Evolutionary conservation across 176 grass and related monocot genomes (phyloP).

Genomic region (Carex littledalei): DNA sequence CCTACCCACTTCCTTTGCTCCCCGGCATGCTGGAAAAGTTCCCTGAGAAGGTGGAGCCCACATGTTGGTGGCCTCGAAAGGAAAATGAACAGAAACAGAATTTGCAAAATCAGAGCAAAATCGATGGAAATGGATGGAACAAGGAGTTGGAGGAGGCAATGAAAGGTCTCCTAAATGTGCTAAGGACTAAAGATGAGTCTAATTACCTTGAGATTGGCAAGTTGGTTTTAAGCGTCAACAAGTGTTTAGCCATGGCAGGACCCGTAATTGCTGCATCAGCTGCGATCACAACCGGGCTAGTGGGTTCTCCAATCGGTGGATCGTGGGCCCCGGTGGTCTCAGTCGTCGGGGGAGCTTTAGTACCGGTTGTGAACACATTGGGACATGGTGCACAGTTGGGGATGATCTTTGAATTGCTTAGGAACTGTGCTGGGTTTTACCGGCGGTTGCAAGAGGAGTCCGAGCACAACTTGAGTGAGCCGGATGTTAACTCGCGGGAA

Average conservation of each 20-base stretch:
- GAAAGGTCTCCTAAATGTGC: slow-evolving; percentile 17
- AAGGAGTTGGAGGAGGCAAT: slow-evolving; percentile 32
- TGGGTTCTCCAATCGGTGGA: not conserved
- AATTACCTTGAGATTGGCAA: not conserved
- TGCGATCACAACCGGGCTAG: not conserved
- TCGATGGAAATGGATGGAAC: slow-evolving; percentile 23
- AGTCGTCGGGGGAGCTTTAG: slow-evolving; percentile 23
- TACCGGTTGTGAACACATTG: slow-evolving; percentile 23
- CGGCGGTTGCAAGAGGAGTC: slow-evolving; percentile 22
- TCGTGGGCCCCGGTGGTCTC: slow-evolving; percentile 1
- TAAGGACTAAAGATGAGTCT: slow-evolving; percentile 27
- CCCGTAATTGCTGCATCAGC: slow-evolving; percentile 21
- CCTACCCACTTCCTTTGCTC: slow-evolving; percentile 30
- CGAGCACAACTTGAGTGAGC: slow-evolving; percentile 25
- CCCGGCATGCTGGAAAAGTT: slow-evolving; percentile 39
- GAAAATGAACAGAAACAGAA: not conserved
- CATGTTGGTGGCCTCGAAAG: slow-evolving; percentile 32
- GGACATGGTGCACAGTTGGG: slow-evolving; percentile 36
- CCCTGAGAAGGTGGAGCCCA: slow-evolving; percentile 19
- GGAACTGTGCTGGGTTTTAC: slow-evolving; percentile 34
- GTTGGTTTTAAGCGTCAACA: slow-evolving; percentile 10
- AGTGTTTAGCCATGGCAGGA: slow-evolving; percentile 14
- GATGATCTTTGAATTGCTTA: slow-evolving; percentile 36
- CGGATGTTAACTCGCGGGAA: slow-evolving; percentile 13
- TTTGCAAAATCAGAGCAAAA: not conserved